These are phyloP conservation scores for Kregervanrija pseudodelftensis DNA, from an alignment of 805 yeast species.

Conservation along the genomic window DNA sequence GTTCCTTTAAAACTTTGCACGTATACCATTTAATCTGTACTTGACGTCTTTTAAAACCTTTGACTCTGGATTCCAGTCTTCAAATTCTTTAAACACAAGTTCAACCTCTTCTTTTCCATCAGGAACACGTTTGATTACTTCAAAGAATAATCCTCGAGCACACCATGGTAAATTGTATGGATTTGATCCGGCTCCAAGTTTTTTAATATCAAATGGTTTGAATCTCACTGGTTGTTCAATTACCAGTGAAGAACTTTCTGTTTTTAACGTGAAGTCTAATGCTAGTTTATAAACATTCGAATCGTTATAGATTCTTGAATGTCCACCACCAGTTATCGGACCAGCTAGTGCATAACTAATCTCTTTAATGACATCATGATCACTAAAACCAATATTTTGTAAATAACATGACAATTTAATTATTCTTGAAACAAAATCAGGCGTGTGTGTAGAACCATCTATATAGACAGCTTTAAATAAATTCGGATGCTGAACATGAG, in stretches of 20 bases:
- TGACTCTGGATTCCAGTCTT: conserved; percentile 80
- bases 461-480: conserved; percentile 83
- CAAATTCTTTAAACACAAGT: conserved; percentile 62
- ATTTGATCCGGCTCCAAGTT: conserved; percentile 50
- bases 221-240: conserved; percentile 24
- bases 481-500: conserved; percentile 83
- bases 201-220: conserved; percentile 49
- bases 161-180: conserved; percentile 93
- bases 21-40: conserved; percentile 37
- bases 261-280: conserved; percentile 64
- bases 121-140: conserved; percentile 26
- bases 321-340: conserved; percentile 92
- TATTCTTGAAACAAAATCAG: conserved; percentile 68
- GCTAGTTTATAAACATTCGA: conserved; percentile 79
- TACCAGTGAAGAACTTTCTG: conserved; percentile 34
- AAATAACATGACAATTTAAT: conserved; percentile 68
- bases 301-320: conserved; percentile 82
- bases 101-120: conserved; percentile 51
- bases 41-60: conserved; percentile 79
- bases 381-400: conserved; percentile 71
- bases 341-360: conserved; percentile 78
- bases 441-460: conserved; percentile 74
- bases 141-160: conserved; percentile 73
- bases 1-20: conserved; percentile 21
- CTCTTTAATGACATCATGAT: conserved; percentile 81